These are phyloP conservation scores for Ustilago curta DNA, from an alignment of 1,284 basidiomycete species.

Conservation along the genomic window DNA sequence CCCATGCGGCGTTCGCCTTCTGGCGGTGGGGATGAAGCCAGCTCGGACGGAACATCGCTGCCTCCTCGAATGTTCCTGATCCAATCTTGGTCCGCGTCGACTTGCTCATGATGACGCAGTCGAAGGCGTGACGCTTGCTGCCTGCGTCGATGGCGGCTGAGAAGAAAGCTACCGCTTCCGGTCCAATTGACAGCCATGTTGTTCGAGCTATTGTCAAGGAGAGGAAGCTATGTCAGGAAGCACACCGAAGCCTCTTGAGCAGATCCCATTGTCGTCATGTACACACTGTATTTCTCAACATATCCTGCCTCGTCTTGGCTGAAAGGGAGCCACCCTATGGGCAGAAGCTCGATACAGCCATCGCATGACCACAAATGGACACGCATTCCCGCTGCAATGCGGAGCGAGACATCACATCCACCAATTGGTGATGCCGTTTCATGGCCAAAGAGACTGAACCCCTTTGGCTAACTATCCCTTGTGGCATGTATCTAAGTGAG, in stretches of 20 bases:
- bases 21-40: slow-evolving; percentile 10
- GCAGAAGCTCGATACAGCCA: too few species aligned
- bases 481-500: neutral
- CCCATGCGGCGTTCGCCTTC: neutral
- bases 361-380: too few species aligned
- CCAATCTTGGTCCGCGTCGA: slow-evolving; percentile 14
- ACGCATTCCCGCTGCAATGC: too few species aligned
- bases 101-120: neutral
- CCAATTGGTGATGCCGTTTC: neutral
- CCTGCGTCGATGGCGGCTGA: slow-evolving; percentile 19
- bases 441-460: neutral
- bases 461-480: neutral
- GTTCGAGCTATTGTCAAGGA: neutral
- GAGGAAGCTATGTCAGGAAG: neutral
- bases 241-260: too few species aligned
- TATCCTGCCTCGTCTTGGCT: too few species aligned
- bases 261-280: neutral
- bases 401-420: too few species aligned
- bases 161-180: slow-evolving; percentile 39
- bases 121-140: slow-evolving; percentile 1
- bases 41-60: neutral
- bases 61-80: slow-evolving; percentile 14
- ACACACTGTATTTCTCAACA: too few species aligned
- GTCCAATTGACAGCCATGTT: slow-evolving; percentile 51
- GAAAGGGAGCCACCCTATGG: too few species aligned